Conservation (phyloP, 78 protist species). For the Isochrysis galbana region DNA sequence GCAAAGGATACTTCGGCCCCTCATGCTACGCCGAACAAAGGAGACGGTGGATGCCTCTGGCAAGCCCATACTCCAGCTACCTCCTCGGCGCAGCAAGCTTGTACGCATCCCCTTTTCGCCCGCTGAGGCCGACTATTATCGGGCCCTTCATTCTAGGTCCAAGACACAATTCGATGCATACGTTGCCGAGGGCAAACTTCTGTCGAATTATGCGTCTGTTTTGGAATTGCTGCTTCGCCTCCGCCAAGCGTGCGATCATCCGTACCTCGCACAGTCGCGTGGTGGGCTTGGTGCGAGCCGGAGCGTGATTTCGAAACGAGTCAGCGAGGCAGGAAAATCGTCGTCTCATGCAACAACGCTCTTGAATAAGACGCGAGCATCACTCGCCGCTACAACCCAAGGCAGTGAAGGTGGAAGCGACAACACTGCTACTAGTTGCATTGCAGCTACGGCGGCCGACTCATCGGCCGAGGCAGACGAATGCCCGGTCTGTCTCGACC, state of each 20-base stretch:
- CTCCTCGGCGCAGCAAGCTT: not conserved
- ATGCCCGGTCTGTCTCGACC: slow-evolving; percentile 7
- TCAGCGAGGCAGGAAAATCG: no score
- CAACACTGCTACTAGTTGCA: no score
- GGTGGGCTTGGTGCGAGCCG: not conserved
- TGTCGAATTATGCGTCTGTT: slow-evolving; percentile 63
- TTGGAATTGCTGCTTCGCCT: slow-evolving; percentile 69
- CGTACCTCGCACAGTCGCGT: slow-evolving; percentile 39
- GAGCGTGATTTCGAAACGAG: not conserved
- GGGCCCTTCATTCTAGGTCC: not conserved
- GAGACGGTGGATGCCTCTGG: not conserved
- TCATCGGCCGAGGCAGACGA: not conserved
- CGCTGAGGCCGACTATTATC: slow-evolving; percentile 40
- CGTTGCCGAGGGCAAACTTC: slow-evolving; percentile 17
- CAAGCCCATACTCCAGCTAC: not conserved
- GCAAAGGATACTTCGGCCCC: not conserved
- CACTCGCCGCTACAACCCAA: no score
- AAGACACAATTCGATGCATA: slow-evolving; percentile 38
- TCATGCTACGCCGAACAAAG: slow-evolving; percentile 53
- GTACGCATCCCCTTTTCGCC: not conserved
- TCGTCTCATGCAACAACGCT: not conserved
- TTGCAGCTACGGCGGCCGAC: not conserved
- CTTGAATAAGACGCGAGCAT: no score
- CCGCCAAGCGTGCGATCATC: slow-evolving; percentile 77
- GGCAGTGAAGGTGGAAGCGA: no score